Base-by-base conservation (phyloP, 2,329 filamentous ascomycete species). In the Clonostachys rhizophaga region DNA sequence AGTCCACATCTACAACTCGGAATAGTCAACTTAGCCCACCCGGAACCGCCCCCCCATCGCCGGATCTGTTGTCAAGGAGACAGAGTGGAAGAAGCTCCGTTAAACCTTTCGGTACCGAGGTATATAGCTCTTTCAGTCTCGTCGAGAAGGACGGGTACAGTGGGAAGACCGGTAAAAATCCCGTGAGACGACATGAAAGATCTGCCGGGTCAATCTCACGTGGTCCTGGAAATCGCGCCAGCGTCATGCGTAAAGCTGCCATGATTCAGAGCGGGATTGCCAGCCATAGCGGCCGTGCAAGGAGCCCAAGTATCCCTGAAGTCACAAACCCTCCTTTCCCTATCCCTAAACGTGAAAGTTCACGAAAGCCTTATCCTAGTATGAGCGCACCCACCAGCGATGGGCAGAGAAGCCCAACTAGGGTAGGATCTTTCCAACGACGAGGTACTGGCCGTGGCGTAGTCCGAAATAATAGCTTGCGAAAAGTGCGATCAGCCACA, bases 271-370 rank as follows among this genome's bases (percentile, higher is more conserved):
- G 77, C 59, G 87, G 89, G 16, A 85, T 89, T 45, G 81, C 79
- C 24, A 83, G 82, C 11, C 88, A 92, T 54, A 76, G 78, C 49
- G 71, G 75, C 42, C 78, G 81, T 35, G 75, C 84, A 10, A 71
- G 80, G 50, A 90, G 83, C 58, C 84, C 86, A 43, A 89, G 77
- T 61, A 66, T 82, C 46, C 75, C 72, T 44, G 89, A 83, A 50
- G 50, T 71, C 47, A 69, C 64, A 33, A 75, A 81, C 45, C 91
- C 94, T 30, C 94, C 94, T 1, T 96, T 95, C 71, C 91, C 94
- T 0, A 95, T 99, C 7, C 94, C 94, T 0, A 86, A 85, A 4
- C 78, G 94, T 48, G 88, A 89, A 33, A 97, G 92, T 66, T 99
- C 91, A 6, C 83, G 91, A 50, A 84, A 86, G 57, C 78, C 85